These are phyloP conservation scores for Tylopilus rubrobrunneus DNA, from an alignment of 768 basidiomycete species.

Conservation along the genomic window DNA sequence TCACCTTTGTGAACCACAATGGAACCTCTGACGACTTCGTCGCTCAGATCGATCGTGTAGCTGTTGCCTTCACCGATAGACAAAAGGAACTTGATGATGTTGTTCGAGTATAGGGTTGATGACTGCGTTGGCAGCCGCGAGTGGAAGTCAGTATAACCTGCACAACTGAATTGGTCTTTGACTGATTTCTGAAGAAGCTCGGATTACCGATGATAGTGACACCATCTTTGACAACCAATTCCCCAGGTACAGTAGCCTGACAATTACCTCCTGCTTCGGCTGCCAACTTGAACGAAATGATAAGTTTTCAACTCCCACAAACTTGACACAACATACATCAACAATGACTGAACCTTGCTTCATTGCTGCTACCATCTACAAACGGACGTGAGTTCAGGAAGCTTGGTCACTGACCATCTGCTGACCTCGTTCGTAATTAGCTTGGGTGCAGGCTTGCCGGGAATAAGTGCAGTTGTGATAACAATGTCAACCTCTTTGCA, in stretches of 20 bases:
- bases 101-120: constrained; percentile 87
- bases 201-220: constrained; percentile 75
- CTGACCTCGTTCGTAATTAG: constrained; percentile 67
- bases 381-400: constrained; percentile 7
- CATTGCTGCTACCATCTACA: constrained; percentile 81
- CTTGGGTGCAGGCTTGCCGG: constrained; percentile 83
- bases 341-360: constrained; percentile 89
- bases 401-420: neutral
- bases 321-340: constrained; percentile 38
- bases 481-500: constrained; percentile 88
- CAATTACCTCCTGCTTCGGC: constrained; percentile 92
- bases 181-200: neutral
- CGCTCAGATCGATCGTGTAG: constrained; percentile 67
- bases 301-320: constrained; percentile 11
- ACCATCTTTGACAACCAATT: constrained; percentile 63
- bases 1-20: constrained; percentile 69
- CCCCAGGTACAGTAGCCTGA: constrained; percentile 74
- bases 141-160: constrained; percentile 81
- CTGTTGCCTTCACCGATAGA: constrained; percentile 65
- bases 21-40: constrained; percentile 83
- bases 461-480: constrained; percentile 83
- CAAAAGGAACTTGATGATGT: constrained; percentile 84
- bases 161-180: constrained; percentile 1
- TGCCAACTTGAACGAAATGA: constrained; percentile 37
- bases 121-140: constrained; percentile 89